These are phyloP conservation scores for Mycena venus DNA, from an alignment of 768 basidiomycete genomes.

Conservation along the genomic window DNA sequence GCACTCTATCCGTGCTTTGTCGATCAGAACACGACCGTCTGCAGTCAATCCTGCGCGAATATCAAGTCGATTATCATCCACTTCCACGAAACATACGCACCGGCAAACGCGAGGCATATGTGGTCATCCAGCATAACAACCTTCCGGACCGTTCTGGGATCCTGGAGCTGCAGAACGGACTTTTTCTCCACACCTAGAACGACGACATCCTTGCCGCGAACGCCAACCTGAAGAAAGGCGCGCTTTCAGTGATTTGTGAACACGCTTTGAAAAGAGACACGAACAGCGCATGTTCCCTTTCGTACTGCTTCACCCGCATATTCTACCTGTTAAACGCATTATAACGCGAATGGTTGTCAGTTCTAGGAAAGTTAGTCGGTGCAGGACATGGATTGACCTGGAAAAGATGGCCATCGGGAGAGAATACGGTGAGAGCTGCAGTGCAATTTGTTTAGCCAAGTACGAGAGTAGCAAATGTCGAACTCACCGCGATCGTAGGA, in stretches of 20 bases:
- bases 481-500: slow-evolving; percentile 94
- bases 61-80: slow-evolving; percentile 1
- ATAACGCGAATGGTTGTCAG: slow-evolving; percentile 32
- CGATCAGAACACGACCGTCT: slow-evolving; percentile 97
- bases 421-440: slow-evolving; percentile 97
- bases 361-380: slow-evolving; percentile 20
- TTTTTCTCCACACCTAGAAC: slow-evolving; percentile 99
- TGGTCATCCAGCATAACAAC: slow-evolving; percentile 99
- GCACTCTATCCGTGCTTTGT: slow-evolving; percentile 98
- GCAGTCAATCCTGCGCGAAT: slow-evolving; percentile 86
- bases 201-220: slow-evolving; percentile 94
- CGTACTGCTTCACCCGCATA: slow-evolving; percentile 98
- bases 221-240: slow-evolving; percentile 79
- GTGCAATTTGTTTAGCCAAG: background rate
- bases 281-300: slow-evolving; percentile 96
- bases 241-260: slow-evolving; percentile 20
- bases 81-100: slow-evolving; percentile 60
- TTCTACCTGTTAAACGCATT: slow-evolving; percentile 80
- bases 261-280: slow-evolving; percentile 34
- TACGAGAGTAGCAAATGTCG: background rate
- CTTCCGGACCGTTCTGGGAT: slow-evolving; percentile 97
- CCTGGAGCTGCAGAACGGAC: slow-evolving; percentile 96
- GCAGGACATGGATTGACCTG: slow-evolving; percentile 67
- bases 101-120: slow-evolving; percentile 96
- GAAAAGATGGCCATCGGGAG: slow-evolving; percentile 98